Evolutionary conservation across 805 yeast genomes (phyloP), one percentile per base, ranked within the genome.

Genomic region (Ogataea ganodermae): DNA sequence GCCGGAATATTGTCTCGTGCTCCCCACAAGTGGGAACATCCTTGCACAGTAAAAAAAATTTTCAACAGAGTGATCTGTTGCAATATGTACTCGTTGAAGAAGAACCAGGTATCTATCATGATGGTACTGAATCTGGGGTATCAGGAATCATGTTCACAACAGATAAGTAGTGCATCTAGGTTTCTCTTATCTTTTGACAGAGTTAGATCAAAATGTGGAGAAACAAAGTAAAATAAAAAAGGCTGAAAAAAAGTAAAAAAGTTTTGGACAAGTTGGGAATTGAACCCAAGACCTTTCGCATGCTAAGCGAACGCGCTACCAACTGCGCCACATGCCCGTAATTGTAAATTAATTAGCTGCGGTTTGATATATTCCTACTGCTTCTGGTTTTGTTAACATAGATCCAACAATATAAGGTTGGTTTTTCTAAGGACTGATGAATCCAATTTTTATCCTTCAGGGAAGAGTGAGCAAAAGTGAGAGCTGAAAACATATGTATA

Each of bases 281-380:
- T 82, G 86, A 80, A 79, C 85, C 85, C 81, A 80, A 79, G 86
- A 81, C 87, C 86, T 81, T 78, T 79, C 83, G 79, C 86, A 80
- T 81, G 85, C 85, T 79, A 81, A 80, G 86, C 80, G 82, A 78
- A 78, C 85, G 85, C 85, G 85, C 85, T 80, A 81, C 86, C 85
- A 79, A 81, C 86, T 81, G 78, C 86, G 85, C 85, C 86, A 80
- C 84, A 81, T 83, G 86, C 86, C 86, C 86, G 24, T 17, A 17
- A 17, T 31, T 26, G 26, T 12, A 5, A 38, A 16, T 23, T 30
- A 4, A n/a, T 3, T 30, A 9, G 9, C 14, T 22, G 10, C 31
- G 6, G 31, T 37, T n/a, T 8, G 13, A 4, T 22, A 26, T 23
- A 13, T 16, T 24, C 7, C 17, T 7, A n/a, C 17, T 8, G 8